Evolutionary conservation across 192 early-diverging fungal genomes (phyloP), one percentile per base, ranked within the genome.

Genomic region (Dissophora ornata): DNA sequence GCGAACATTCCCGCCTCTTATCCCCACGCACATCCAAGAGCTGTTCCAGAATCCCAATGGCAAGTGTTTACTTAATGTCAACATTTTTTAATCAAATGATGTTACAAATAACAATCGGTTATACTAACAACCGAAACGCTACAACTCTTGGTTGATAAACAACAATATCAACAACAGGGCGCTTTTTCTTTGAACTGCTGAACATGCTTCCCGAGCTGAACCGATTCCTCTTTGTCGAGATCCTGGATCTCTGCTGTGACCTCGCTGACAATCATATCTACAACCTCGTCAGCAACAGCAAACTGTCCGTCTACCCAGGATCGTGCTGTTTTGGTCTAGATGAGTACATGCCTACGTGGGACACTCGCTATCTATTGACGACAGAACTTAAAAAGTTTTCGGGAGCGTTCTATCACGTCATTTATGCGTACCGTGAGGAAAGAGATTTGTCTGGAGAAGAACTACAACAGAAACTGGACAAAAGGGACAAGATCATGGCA

Each of bases 181-280:
- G 40, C 1, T 77, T 77, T 40, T 77, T 67, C 28, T 77, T 77
- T 9, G 73, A 77, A 32, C 47, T 77, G 18, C 24, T 77, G 13
- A 33, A 46, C 1, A 29, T 77, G 36, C 51, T 77, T 9, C 73
- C 63, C 30, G 73, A 77, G 21, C 28, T 77, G 8, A 77, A 77
- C 53, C 73, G 73, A 9, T 67, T 62, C 45, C 56, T 77, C 19
- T 67, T 77, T 61, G 64, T 77, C n/a, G 73, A 77, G 65, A 62
- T 77, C 19, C 53, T 77, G 16, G 65, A 67, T 9, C 50, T 77
- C 24, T 77, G 73, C 52, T 77, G 73, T 34, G 65, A 61, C 13
- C 30, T 77, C 24, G 64, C 52, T 18, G 73, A 77, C 30, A 46
- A 67, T 22, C 65, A 67, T 30, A 10, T 53, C 12, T 47, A 56